phyloP scores from a whole-genome alignment of 768 basidiomycete genomes.

The Suillus hirtellus region DNA sequence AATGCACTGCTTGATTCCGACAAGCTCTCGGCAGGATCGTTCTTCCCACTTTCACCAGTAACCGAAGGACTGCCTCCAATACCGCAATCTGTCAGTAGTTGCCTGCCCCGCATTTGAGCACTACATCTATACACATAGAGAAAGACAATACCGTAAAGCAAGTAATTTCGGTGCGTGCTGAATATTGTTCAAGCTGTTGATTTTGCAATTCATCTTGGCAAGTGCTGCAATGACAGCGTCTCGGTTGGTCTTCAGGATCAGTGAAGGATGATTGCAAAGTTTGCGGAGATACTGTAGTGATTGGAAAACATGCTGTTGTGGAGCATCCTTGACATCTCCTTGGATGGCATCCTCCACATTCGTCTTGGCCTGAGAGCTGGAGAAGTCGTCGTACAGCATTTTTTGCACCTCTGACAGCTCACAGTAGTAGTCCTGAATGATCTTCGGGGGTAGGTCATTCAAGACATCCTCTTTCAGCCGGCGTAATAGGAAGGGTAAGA shows the following conservation, averaged over 20 bases:
- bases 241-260: conserved; percentile 77
- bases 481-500: conserved; percentile 94
- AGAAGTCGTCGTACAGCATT: conserved; percentile 91
- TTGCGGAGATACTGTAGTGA: conserved; percentile 96
- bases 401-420: conserved; percentile 95
- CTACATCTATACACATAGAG: not conserved
- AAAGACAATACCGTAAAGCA: conserved; percentile 72
- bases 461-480: conserved; percentile 97
- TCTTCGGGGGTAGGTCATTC: conserved; percentile 94
- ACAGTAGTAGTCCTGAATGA: conserved; percentile 99
- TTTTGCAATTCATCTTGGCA: conserved; percentile 49
- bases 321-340: conserved; percentile 35
- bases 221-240: conserved; percentile 61
- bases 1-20: conserved; percentile 55
- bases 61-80: conserved; percentile 61
- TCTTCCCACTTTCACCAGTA: conserved; percentile 59
- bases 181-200: conserved; percentile 66
- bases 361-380: conserved; percentile 68
- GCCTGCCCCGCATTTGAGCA: conserved; percentile 46
- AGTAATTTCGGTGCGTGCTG: conserved; percentile 92
- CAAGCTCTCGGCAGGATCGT: conserved; percentile 63
- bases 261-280: conserved; percentile 94
- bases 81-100: conserved; percentile 92
- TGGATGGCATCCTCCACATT: conserved; percentile 68
- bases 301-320: conserved; percentile 92